Evolutionary conservation across 139 green algal genomes (phyloP), one percentile per base, ranked within the genome.

Genomic region (Haematococcus sp.): DNA sequence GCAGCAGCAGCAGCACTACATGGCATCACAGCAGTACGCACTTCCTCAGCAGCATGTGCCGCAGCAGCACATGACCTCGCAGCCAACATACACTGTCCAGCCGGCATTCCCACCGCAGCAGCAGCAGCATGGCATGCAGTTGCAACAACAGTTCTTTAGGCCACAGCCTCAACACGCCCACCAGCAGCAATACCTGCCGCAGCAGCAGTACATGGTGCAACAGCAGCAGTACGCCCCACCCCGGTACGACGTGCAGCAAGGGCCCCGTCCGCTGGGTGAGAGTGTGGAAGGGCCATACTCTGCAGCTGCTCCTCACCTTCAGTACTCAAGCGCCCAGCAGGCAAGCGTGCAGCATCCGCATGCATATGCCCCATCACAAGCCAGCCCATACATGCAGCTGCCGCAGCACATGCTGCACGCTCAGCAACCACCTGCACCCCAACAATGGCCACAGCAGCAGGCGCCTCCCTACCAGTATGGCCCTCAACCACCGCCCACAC

Each of bases 181-280:
- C 17, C 51, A 60, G 25, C 49, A 64, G 40, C 68, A 74, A 32
- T 32, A 51, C 7, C 68, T 56, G 49, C 68, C 52, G 32, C 52
- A 56, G 63, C 63, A 70, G 63, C 34, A 34, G 17, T 27, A 55
- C 34, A 25, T 34, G 33, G 22, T 15, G 35, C 20, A 35, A 17
- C 28, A 68, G 65, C 22, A 19, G 7, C 40, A 60, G 40, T 23
- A 66, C 22, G 59, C 28, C 2, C 28, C 40, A 16, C 28, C 1
- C 1, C 22, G 11, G 40, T 49, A 49, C 40, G 40, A 32, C 40
- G 5, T 44, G 28, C 43, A 60, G 25, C 32, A 31, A 20, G 40
- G 43, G 31, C 31, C 46, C 25, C 32, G 61, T 0, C 74, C 67
- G 1, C 51, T 78, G 16, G 46, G 51, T 1, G 73, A 78, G 2